Evolutionary conservation across 2,329 filamentous ascomycete genomes (phyloP), one percentile per base, ranked within the genome.

Genomic region (Trichoderma aggressivum): DNA sequence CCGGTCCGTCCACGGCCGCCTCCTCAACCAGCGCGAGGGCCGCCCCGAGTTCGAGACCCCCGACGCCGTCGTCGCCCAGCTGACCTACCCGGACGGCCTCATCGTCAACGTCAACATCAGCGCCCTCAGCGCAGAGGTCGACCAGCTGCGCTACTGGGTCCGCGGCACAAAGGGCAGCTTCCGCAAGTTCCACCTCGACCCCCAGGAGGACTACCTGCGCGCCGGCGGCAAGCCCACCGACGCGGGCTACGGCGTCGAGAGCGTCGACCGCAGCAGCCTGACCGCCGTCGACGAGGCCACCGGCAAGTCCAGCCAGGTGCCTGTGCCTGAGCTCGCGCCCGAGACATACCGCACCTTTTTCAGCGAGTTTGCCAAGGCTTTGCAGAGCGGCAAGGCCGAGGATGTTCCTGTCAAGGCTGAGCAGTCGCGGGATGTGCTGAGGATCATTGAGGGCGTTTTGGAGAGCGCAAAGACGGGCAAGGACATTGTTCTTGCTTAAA

Each of bases 91-190:
- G 68, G 82, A 84, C 53, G 90, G 89, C 7, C 81, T 91, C 73
- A 79, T 93, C 59, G 92, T 89, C 12, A 90, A 90, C 59, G 89
- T 89, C 61, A 92, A 92, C 78, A 91, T 90, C 71, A 88, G 86
- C 55, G 87, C 92, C 26, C 84, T 93, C 63, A 92, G 89, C 77
- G 87, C 88, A 3, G 92, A 94, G 80, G 84, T 83, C 28, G 84
- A 87, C 73, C 92, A 95, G 82, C 83, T 91, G 72, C 84, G 92
- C 50, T 95, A 90, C 84, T 94, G 92, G 92, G 85, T 94, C 11
- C 85, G 92, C 30, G 93, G 93, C 26, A 88, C 88, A 21, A 89
- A 90, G 80, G 93, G 91, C 1, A 92, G 88, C 77, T 95, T 91
- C 81, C 91, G 88, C 83, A 95, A 94, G 85, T 81, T 83, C 50